A percentile compares a stretch with the other conserved stretches of the same genome.
phyloP scores from a whole-genome alignment of 2,329 filamentous ascomycete genomes.

The Blastomyces emzantsi region DNA sequence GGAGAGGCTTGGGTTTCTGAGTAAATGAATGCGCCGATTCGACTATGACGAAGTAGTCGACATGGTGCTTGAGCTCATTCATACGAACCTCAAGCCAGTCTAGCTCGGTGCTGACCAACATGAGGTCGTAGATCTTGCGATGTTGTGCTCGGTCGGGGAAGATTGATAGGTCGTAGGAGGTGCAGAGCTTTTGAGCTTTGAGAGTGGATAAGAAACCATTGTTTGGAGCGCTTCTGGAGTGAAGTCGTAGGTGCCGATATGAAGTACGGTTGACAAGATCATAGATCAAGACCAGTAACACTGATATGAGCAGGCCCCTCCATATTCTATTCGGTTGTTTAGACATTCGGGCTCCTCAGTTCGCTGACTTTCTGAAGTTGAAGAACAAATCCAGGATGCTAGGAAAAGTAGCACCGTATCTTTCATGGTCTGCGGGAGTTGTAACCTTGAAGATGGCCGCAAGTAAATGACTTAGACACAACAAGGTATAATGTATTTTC shows the following conservation, averaged over 20 bases:
- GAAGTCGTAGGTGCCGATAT: not conserved
- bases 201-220: not conserved
- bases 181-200: not conserved
- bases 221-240: not conserved
- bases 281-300: not conserved
- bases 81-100: slow-evolving; percentile 59
- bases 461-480: not conserved
- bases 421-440: not conserved
- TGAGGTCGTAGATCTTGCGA: slow-evolving; percentile 52
- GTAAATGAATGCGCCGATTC: slow-evolving; percentile 53
- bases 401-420: not conserved
- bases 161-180: not conserved
- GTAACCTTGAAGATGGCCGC: not conserved
- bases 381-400: not conserved
- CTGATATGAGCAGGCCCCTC: not conserved
- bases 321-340: not conserved
- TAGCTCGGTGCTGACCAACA: slow-evolving; percentile 55
- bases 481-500: not conserved
- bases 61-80: slow-evolving; percentile 48
- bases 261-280: not conserved
- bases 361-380: not conserved
- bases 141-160: not conserved
- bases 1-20: slow-evolving; percentile 46
- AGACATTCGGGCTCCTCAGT: not conserved
- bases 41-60: slow-evolving; percentile 58